phyloP scores from a whole-genome alignment of 257 asterid genomes.

The Gardenia jasminoides region DNA sequence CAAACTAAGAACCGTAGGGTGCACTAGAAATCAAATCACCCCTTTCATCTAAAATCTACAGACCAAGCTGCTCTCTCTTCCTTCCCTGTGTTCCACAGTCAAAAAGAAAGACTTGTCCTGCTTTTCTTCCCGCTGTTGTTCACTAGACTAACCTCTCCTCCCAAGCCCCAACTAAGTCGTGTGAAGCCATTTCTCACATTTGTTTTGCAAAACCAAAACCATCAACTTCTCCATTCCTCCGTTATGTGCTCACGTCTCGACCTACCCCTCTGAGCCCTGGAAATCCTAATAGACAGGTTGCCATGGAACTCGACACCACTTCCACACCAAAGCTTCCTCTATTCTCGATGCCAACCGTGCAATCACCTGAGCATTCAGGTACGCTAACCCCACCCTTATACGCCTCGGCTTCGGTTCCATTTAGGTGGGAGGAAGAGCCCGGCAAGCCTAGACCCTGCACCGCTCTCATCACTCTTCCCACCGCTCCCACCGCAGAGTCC shows the following conservation, averaged over 20 bases:
- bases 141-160: neutral
- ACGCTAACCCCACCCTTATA: constrained; percentile 55
- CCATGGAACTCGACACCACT: constrained; percentile 31
- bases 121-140: neutral
- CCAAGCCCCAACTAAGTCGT: too few relatives aligned
- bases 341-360: constrained; percentile 16
- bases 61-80: neutral
- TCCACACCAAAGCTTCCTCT: constrained; percentile 45
- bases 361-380: constrained; percentile 52
- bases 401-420: constrained; percentile 60
- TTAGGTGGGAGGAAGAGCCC: constrained; percentile 79
- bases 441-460: constrained; percentile 72
- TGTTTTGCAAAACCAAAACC: neutral
- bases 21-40: neutral
- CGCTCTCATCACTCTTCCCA: constrained; percentile 23
- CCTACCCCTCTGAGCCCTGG: neutral
- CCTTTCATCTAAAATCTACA: neutral
- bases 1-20: neutral
- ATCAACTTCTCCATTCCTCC: neutral
- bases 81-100: constrained; percentile 2
- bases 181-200: neutral
- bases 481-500: neutral
- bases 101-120: neutral
- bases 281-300: neutral
- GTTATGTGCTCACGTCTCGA: neutral